A percentile compares a stretch with the other conserved stretches of the same genome.
Conservation (phyloP, 306 rosid genomes). For the Cucumis cinereus region DNA sequence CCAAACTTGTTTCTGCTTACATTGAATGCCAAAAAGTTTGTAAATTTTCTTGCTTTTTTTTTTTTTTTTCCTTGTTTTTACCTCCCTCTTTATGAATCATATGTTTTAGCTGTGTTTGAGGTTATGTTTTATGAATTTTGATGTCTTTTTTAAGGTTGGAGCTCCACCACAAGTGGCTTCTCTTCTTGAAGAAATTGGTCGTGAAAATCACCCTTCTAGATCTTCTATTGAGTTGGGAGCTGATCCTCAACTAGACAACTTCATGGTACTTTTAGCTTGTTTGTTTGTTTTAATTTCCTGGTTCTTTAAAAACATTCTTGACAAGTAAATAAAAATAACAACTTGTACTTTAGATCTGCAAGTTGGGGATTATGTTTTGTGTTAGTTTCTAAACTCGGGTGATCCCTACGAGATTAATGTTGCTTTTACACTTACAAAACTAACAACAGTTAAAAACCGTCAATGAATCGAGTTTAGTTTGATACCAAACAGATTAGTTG, state of each 20-base stretch:
- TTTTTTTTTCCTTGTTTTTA: background rate
- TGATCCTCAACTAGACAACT: constrained; percentile 76
- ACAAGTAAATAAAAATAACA: background rate
- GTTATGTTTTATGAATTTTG: background rate
- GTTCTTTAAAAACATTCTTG: background rate
- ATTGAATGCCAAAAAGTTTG: constrained; percentile 62
- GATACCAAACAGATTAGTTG: too few species aligned
- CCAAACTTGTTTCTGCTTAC: constrained; percentile 53
- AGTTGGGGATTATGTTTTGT: background rate
- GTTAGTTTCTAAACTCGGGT: background rate
- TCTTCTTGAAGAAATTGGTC: constrained; percentile 46
- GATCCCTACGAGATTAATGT: background rate
- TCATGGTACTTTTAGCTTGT: constrained; percentile 42
- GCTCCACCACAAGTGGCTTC: constrained; percentile 56
- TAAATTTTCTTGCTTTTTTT: background rate
- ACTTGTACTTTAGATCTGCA: background rate
- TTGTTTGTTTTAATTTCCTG: background rate
- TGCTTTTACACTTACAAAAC: background rate
- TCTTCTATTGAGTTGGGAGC: constrained; percentile 42
- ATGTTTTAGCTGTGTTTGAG: background rate
- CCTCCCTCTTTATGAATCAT: too few species aligned
- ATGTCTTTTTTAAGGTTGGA: constrained; percentile 51
- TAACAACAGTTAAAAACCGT: too few species aligned
- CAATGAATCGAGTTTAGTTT: too few species aligned
- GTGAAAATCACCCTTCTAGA: constrained; percentile 19